Evolutionary conservation across 176 grass and related monocot genomes (phyloP).

Genomic region (Poa annua): DNA sequence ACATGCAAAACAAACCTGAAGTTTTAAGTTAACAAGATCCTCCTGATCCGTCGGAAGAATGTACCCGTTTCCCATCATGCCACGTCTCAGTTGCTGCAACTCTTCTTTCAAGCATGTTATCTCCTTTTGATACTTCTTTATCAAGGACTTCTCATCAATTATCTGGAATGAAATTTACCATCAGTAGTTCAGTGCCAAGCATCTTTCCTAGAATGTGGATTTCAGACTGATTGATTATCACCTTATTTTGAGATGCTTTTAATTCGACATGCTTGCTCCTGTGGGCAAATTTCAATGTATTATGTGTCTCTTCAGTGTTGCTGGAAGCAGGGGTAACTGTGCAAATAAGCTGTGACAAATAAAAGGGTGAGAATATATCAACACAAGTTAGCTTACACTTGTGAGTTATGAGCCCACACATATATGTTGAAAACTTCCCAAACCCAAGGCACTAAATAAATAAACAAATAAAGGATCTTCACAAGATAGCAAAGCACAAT

Average conservation of each 20-base stretch:
- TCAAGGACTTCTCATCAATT: constrained; percentile 99
- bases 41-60: constrained; percentile 69
- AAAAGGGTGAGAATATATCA: constrained; percentile 34
- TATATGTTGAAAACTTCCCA: background rate
- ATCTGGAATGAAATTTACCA: constrained; percentile 62
- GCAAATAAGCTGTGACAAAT: constrained; percentile 84
- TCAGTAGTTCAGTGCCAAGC: constrained; percentile 18
- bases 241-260: constrained; percentile 99
- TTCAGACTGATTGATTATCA: constrained; percentile 32
- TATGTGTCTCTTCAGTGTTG: constrained; percentile 97
- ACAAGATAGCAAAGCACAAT: constrained; percentile 24
- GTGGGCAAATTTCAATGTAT: constrained; percentile 98
- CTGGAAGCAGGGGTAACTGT: constrained; percentile 96
- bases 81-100: constrained; percentile 84
- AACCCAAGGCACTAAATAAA: constrained; percentile 14
- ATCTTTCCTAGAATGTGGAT: constrained; percentile 17
- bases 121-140: constrained; percentile 99
- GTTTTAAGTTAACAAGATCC: constrained; percentile 97
- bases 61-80: constrained; percentile 79
- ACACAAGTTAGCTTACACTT: constrained; percentile 26
- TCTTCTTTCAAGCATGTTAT: constrained; percentile 95
- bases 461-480: constrained; percentile 5
- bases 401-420: constrained; percentile 18
- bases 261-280: constrained; percentile 93
- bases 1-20: constrained; percentile 71